These are phyloP conservation scores for Botrytis paeoniae DNA, from an alignment of 2,329 filamentous ascomycete genomes.

Conservation along the genomic window DNA sequence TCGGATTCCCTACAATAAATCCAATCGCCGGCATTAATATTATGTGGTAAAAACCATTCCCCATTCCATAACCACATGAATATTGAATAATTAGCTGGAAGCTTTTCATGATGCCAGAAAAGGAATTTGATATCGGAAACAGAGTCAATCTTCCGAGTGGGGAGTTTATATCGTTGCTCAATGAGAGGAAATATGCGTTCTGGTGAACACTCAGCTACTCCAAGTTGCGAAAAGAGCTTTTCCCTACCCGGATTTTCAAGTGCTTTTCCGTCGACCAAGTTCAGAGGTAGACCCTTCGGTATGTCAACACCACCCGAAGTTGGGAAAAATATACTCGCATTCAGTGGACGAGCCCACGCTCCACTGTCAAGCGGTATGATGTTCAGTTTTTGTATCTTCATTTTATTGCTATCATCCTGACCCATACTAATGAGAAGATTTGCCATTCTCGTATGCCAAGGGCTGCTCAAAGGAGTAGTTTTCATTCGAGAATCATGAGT, in stretches of 20 bases:
- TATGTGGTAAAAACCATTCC: no score
- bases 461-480: background rate
- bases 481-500: background rate
- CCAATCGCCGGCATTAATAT: no score
- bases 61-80: no score
- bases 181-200: background rate
- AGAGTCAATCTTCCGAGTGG: no score
- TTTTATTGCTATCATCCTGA: background rate
- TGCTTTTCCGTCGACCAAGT: background rate
- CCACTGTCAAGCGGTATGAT: background rate
- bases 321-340: background rate
- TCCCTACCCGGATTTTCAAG: background rate
- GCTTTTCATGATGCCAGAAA: no score
- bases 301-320: background rate
- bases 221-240: background rate
- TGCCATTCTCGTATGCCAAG: background rate
- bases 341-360: background rate
- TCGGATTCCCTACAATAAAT: no score
- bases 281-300: background rate
- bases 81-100: no score
- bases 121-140: no score
- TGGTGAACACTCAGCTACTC: background rate
- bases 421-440: background rate
- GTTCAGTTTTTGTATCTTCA: fast-evolving
- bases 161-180: no score